Evolutionary conservation across 2,329 filamentous ascomycete species (phyloP).

Genomic region (Westerdykella aurantiaca): DNA sequence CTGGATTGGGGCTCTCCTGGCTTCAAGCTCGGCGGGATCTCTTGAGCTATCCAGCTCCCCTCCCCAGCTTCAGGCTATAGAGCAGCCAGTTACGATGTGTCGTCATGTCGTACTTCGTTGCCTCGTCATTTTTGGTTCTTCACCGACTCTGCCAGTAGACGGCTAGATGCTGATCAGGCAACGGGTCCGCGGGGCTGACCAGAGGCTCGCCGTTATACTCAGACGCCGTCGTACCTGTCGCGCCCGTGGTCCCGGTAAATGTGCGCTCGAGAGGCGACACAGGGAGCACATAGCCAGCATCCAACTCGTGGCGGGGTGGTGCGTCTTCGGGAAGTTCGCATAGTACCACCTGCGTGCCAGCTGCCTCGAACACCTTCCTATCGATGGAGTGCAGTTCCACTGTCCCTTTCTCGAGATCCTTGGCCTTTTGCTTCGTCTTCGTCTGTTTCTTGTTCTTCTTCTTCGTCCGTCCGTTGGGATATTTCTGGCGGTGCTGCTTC

Average conservation of each 20-base stretch:
- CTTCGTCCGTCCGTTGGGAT: constrained; percentile 40
- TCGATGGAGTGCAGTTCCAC: neutral
- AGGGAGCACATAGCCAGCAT: neutral
- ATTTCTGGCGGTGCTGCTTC: constrained; percentile 1
- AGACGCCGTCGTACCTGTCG: neutral
- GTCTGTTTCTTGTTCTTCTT: constrained; percentile 63
- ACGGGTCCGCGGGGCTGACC: neutral
- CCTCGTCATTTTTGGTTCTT: neutral
- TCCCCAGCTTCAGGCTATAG: no score
- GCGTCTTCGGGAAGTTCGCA: neutral
- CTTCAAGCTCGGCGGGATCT: no score
- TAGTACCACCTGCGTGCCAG: neutral
- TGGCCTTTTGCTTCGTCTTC: constrained; percentile 28
- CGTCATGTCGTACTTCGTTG: no score
- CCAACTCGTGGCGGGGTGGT: neutral
- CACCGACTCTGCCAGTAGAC: neutral
- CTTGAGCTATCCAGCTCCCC: no score
- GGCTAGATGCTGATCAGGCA: neutral
- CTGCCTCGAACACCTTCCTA: neutral
- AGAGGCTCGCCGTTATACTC: neutral
- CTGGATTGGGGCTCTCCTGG: no score
- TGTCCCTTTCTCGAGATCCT: neutral
- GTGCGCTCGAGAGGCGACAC: neutral
- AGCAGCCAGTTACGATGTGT: no score
- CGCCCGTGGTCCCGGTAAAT: neutral